Base-by-base conservation (phyloP, 148 eudicot genomes). In the Chenopodium berlandieri region DNA sequence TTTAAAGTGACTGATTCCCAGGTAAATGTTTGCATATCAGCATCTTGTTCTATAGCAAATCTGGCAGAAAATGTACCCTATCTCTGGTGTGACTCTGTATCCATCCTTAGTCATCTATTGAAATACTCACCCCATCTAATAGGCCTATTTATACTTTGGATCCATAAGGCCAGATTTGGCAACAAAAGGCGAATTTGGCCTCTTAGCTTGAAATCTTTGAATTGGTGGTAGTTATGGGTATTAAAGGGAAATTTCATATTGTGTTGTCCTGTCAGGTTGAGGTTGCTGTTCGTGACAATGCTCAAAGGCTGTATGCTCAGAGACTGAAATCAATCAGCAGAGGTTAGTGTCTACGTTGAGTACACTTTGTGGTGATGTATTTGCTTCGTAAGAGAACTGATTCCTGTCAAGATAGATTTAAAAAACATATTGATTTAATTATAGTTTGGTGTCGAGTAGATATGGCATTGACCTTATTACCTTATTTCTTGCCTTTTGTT, bases 251-350 rank as follows among this genome's bases (percentile, higher is more conserved):
- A 32, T 46, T 70, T 71, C 7, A 27, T 46, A 65, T 66, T 37
- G 65, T 79, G 66, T 22, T 62, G 27, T 14, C 84, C 68, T 77
- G 84, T 75, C 89, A 96, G 99, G 97, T 96, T 82, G 95, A 94
- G 89, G 91, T 96, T 88, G 99, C 99, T 80, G 84, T 96, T 84
- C 94, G 99, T 79, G 99, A 94, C 87, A 94, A 87, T 90, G 98
- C 99, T 46, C 98, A 96, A 81, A 91, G 90, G 84, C 75, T 96
- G 82, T 96, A 92, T 89, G 90, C 89, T 85, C 80, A 85, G 83
- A 92, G 88, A 86, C 91, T 96, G 70, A 88, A 86, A 66, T 84
- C 92, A 79, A 56, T 96, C 82, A 87, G 82, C 81, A 89, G 89
- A 89, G 98, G 99, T 91, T 84, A 88, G 77, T 75, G 73, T 79